Conservation (phyloP, 2,329 filamentous ascomycete species). For the Xylaria sp. region DNA sequence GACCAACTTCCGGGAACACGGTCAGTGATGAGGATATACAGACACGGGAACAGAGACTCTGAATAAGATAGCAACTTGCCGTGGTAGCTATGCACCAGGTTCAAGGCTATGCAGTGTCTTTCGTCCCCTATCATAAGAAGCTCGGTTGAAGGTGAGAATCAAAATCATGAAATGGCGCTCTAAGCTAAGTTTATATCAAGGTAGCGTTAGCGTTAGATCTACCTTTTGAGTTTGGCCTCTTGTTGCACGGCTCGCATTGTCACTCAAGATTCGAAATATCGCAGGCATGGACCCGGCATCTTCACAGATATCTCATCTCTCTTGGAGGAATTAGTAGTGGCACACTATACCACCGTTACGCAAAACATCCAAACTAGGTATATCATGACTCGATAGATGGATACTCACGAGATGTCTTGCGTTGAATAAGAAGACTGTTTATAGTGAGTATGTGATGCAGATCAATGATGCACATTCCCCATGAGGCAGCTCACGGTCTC, state of each 20-base stretch:
- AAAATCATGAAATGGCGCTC: neutral
- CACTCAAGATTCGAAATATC: neutral
- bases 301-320: neutral
- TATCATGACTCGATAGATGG: neutral
- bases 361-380: neutral
- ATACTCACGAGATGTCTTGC: neutral
- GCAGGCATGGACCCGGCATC: neutral
- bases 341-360: neutral
- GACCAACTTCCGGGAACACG: neutral
- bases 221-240: neutral
- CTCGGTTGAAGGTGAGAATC: neutral
- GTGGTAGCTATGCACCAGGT: neutral
- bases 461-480: neutral
- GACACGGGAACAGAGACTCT: neutral
- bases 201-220: no score
- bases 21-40: neutral
- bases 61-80: neutral
- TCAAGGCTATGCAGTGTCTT: neutral
- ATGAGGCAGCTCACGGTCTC: neutral
- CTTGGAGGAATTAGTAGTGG: neutral
- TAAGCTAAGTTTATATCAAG: neutral
- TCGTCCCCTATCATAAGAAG: neutral
- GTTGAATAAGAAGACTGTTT: neutral
- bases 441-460: neutral
- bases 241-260: neutral